These are phyloP conservation scores for Peronosclerospora sorghi DNA, from an alignment of 352 stramenopile species.

Conservation along the genomic window DNA sequence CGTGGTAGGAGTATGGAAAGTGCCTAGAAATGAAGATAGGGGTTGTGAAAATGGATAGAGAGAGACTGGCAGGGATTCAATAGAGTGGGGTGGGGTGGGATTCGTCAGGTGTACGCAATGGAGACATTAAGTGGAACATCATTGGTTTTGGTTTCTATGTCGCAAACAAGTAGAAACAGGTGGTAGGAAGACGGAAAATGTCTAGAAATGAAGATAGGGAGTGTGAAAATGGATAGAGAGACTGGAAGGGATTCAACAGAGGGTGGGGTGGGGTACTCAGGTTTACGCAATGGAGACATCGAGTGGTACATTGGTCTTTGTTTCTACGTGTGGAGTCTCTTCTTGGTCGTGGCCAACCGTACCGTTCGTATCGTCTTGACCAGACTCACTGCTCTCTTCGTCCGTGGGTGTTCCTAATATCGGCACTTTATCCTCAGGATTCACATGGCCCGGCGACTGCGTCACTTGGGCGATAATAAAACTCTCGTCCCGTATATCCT, in stretches of 20 bases:
- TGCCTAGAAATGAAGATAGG: not conserved
- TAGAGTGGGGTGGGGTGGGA: not conserved
- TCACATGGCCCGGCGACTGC: constrained; percentile 16
- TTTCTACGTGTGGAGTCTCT: constrained; percentile 6
- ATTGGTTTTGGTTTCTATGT: too few species aligned
- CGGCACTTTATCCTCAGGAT: constrained; percentile 16
- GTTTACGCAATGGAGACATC: constrained; percentile 1
- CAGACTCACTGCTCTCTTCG: constrained; percentile 18
- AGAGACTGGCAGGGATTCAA: not conserved
- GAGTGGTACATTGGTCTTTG: constrained; percentile 14
- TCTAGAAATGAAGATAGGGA: not conserved
- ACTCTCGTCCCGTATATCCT: constrained; percentile 56
- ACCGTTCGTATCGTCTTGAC: constrained; percentile 17
- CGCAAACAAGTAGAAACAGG: constrained; percentile 32
- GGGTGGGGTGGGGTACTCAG: not conserved
- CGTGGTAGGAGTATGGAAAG: not conserved
- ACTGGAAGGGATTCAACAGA: not conserved
- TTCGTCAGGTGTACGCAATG: not conserved
- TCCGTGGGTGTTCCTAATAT: constrained; percentile 22
- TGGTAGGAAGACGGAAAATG: not conserved
- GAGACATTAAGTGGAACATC: too few species aligned
- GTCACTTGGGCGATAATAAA: constrained; percentile 31
- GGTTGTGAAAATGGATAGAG: constrained; percentile 8
- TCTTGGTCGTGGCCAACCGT: not conserved
- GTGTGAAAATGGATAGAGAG: constrained; percentile 7